Percentiles rank a stretch among this genome's conserved stretches.
Conservation (phyloP, 2,329 filamentous ascomycete species). For the Amauroascus niger region DNA sequence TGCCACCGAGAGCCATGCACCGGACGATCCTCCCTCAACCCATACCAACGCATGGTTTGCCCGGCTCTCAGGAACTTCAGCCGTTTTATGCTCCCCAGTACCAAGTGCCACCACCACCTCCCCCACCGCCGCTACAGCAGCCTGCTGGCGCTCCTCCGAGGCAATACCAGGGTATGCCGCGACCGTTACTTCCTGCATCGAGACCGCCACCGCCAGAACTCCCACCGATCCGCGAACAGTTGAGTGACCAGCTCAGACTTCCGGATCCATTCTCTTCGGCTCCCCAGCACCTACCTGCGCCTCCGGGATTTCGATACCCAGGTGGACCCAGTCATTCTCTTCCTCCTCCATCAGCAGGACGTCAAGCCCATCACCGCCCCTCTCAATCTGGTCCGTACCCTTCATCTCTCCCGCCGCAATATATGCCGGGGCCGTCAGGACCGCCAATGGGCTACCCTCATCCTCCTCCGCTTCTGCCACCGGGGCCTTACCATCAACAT, state of each 20-base stretch:
- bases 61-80: conserved; percentile 21
- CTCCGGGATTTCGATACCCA: conserved; percentile 31
- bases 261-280: conserved; percentile 30
- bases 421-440: conserved; percentile 6
- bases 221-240: conserved; percentile 25
- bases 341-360: conserved; percentile 3
- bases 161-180: conserved; percentile 14
- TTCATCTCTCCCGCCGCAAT: conserved; percentile 5
- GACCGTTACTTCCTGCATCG: conserved; percentile 30
- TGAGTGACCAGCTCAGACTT: conserved; percentile 27
- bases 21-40: conserved; percentile 28
- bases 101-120: conserved; percentile 10
- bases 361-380: background rate
- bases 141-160: conserved; percentile 6
- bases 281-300: conserved; percentile 34
- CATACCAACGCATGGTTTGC: conserved; percentile 25
- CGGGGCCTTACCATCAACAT: conserved; percentile 6
- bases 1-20: conserved; percentile 25
- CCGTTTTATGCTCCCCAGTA: conserved; percentile 19
- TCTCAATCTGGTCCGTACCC: conserved; percentile 7
- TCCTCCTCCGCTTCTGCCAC: conserved; percentile 2
- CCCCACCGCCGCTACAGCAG: conserved; percentile 22
- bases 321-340: conserved; percentile 6
- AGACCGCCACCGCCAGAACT: conserved; percentile 17
- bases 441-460: conserved; percentile 4